Conservation (phyloP, 306 rosid genomes). For the Hippophae tibetana region DNA sequence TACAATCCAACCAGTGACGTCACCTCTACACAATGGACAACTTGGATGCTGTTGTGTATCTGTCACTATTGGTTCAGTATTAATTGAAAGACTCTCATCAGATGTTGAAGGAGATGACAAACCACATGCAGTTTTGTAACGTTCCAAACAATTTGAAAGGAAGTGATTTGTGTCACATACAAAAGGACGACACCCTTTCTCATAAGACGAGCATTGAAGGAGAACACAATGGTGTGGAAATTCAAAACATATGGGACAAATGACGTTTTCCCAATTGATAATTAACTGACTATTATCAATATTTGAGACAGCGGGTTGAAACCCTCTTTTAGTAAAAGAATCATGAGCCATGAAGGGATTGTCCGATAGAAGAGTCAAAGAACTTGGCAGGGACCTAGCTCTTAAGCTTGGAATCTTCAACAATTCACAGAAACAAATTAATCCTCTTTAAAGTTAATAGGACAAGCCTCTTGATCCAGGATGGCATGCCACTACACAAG, state of each 20-base stretch:
- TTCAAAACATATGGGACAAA: slow-evolving; percentile 91
- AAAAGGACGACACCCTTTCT: slow-evolving; percentile 83
- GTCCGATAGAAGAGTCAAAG: slow-evolving; percentile 6
- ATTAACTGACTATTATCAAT: slow-evolving; percentile 39
- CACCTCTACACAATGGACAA: slow-evolving; percentile 93
- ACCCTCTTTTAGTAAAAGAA: slow-evolving; percentile 14
- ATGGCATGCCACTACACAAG: no score
- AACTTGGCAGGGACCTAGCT: slow-evolving; percentile 12
- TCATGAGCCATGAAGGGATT: slow-evolving; percentile 16
- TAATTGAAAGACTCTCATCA: slow-evolving; percentile 25
- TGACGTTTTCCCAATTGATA: slow-evolving; percentile 56
- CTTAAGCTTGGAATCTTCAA: background rate
- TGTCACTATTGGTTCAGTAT: slow-evolving; percentile 30
- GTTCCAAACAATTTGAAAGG: slow-evolving; percentile 91
- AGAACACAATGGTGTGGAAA: slow-evolving; percentile 87
- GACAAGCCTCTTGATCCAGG: no score
- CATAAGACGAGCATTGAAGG: slow-evolving; percentile 71
- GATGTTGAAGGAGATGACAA: slow-evolving; percentile 36
- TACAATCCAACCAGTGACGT: slow-evolving; percentile 75
- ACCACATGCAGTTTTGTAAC: slow-evolving; percentile 65
- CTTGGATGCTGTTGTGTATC: slow-evolving; percentile 42
- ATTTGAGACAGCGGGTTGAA: slow-evolving; percentile 13
- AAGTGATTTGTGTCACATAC: slow-evolving; percentile 76
- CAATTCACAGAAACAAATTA: no score
- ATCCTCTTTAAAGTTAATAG: no score